phyloP scores from a whole-genome alignment of 176 grass and related monocot genomes.

The Poa pratensis region DNA sequence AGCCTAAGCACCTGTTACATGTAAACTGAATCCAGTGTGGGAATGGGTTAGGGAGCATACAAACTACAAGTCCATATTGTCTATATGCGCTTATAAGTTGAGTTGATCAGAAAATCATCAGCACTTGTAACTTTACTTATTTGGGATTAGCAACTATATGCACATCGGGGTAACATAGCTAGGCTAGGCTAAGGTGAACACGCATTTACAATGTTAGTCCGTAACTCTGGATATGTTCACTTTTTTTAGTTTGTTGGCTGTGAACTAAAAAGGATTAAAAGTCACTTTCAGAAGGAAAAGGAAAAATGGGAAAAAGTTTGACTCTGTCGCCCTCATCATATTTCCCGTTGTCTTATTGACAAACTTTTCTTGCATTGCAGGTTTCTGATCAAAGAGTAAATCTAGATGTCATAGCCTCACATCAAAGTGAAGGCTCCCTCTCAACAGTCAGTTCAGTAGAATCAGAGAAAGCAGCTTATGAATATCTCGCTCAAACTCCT shows the following conservation, averaged over 20 bases:
- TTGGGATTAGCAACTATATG: neutral
- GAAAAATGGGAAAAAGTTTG: neutral
- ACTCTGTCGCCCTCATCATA: neutral
- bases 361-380: conserved; percentile 41
- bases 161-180: neutral
- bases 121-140: neutral
- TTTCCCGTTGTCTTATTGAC: conserved; percentile 11
- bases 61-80: neutral
- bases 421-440: conserved; percentile 59
- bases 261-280: neutral
- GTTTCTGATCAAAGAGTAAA: conserved; percentile 58
- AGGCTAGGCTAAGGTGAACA: conserved; percentile 17
- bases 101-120: conserved; percentile 2
- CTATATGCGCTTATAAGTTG: neutral
- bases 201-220: neutral
- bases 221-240: neutral
- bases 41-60: neutral
- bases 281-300: neutral
- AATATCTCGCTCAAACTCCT: conserved; percentile 74
- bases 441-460: conserved; percentile 51
- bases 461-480: conserved; percentile 72
- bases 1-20: neutral
- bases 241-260: conserved; percentile 8
- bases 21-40: neutral
- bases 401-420: conserved; percentile 41